A percentile compares a stretch with the other conserved stretches of the same genome.
phyloP scores from a whole-genome alignment of 805 yeast genomes.

The Schwanniomyces sp. region DNA sequence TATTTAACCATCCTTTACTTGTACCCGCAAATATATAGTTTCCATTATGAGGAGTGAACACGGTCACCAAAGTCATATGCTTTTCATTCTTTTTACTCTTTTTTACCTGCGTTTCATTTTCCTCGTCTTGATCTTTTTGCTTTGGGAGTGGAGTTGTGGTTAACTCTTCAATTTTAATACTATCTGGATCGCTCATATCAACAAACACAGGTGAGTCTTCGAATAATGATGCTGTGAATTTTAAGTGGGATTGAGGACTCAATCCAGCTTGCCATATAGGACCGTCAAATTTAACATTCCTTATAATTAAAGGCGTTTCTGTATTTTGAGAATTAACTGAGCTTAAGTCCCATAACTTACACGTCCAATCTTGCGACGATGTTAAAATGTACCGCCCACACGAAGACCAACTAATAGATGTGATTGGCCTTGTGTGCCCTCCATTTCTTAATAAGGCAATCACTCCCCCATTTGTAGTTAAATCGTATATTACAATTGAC shows the following conservation, averaged over 20 bases:
- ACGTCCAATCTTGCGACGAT: conserved; percentile 79
- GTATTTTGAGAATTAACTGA: conserved; percentile 19
- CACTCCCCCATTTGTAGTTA: conserved; percentile 59
- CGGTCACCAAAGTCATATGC: conserved; percentile 50
- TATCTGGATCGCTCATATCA: conserved; percentile 27
- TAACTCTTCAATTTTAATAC: conserved; percentile 15
- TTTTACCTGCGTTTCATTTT: conserved; percentile 10
- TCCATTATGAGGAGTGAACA: conserved; percentile 52
- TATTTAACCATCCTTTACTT: conserved; percentile 72
- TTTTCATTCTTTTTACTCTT: conserved; percentile 21
- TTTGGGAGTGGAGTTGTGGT: conserved; percentile 15
- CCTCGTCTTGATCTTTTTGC: conserved; percentile 13
- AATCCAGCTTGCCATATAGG: conserved; percentile 72
- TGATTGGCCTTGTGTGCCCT: conserved; percentile 72
- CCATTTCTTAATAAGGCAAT: conserved; percentile 48
- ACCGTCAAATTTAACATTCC: conserved; percentile 55
- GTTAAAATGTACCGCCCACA: conserved; percentile 70
- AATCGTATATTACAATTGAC: conserved; percentile 68
- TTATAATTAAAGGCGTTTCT: conserved; percentile 30
- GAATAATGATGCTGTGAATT: conserved; percentile 62
- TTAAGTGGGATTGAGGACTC: conserved; percentile 46
- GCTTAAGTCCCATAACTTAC: conserved; percentile 76
- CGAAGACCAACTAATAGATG: conserved; percentile 71
- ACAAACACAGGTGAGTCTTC: conserved; percentile 63
- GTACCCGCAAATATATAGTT: conserved; percentile 70